phyloP scores from a whole-genome alignment of 163 green algal genomes.

The Prototheca wickerhamii region DNA sequence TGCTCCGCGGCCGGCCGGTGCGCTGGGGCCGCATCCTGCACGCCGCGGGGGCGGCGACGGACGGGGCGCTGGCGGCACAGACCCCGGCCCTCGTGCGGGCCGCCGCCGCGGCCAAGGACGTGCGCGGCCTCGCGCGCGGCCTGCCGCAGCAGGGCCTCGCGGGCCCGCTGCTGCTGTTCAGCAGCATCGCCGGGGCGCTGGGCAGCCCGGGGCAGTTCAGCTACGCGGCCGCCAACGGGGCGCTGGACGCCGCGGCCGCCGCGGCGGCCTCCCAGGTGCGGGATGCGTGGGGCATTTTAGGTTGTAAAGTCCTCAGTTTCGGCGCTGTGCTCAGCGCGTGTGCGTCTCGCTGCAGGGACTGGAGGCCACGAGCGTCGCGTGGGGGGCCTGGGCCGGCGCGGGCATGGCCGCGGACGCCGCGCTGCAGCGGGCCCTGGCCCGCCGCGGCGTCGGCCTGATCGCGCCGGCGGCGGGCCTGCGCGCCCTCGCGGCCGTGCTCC shows the following conservation, averaged over 20 bases:
- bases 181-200: conserved; percentile 35
- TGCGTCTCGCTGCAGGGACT: not conserved
- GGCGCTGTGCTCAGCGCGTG: not conserved
- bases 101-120: conserved; percentile 27
- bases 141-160: not conserved
- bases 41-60: conserved; percentile 50
- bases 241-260: conserved; percentile 29
- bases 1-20: not conserved
- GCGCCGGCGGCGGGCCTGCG: conserved; percentile 38
- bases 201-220: conserved; percentile 42
- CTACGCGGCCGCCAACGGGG: conserved; percentile 45
- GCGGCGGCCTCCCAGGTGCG: conserved; percentile 1
- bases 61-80: conserved; percentile 44
- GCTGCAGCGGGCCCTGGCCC: conserved; percentile 30
- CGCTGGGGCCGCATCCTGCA: conserved; percentile 28
- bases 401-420: conserved; percentile 59
- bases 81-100: conserved; percentile 17
- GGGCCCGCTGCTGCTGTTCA: conserved; percentile 25
- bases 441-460: conserved; percentile 49
- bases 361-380: conserved; percentile 40
- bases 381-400: conserved; percentile 59
- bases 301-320: no score
- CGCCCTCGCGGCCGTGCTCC: not conserved
- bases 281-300: no score
- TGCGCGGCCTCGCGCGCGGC: not conserved